Evolutionary conservation across 2,329 filamentous ascomycete species (phyloP), one percentile per base, ranked within the genome.

Genomic region (Botryotinia globosa): DNA sequence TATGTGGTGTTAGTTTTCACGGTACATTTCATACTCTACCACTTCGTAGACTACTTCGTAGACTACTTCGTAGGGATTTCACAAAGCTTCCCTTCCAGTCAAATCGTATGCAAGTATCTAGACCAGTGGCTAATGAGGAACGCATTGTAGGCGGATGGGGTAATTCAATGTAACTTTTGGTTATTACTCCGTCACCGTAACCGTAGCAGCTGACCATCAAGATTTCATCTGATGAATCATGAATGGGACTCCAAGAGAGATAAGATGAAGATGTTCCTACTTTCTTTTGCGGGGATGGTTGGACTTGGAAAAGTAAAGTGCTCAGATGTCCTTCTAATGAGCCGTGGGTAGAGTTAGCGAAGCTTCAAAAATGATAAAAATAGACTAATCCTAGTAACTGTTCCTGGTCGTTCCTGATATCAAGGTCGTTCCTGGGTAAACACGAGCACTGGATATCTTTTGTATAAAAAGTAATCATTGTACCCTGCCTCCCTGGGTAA

Each of bases 141-240:
- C 37, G 42, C 32, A 10, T 61, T 7, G 58, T 22, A 34, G 25
- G 22, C 45, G 45, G 45, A 25, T 51, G 48, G 48, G n/a, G 7
- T 8, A 29, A 29, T 54, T 29, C 6, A 29, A 56, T 56, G 51
- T 56, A 29, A 56, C 51, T 56, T 56, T 56, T 9, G 7, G n/a
- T 29, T 29, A 56, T 56, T 56, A 18, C 51, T 18, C n/a, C 51
- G n/a, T 56, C 51, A 56, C 48, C 48, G 25, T 7, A 16, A 14
- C 25, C 25, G 25, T 20, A 48, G 20, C 64, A 66, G 64, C 64
- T 66, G 64, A 66, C 32, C 42, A 16, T 37, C 34, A 29, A 39
- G 64, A 51, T 66, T 66, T 66, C 64, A 54, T 66, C 32, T 66
- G 63, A 66, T 66, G 45, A 64, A 45, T 66, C 44, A 66, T 66